Conservation (phyloP, 345 rosid genomes). For the Brassica rapa region DNA sequence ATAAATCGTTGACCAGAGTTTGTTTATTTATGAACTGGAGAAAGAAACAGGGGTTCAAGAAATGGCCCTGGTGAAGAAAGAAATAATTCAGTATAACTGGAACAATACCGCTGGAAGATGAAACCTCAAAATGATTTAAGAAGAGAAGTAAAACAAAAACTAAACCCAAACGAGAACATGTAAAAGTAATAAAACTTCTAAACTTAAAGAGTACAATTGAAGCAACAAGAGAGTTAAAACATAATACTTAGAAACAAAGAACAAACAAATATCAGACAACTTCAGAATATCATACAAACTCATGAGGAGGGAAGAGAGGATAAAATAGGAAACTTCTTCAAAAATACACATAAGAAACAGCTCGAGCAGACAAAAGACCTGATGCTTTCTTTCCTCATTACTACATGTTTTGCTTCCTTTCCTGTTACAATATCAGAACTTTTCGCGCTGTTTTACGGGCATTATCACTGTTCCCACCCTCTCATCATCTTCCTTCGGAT, state of each 20-base stretch:
- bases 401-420: constrained; percentile 18
- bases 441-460: not conserved
- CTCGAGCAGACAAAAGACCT: constrained; percentile 13
- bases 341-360: constrained; percentile 2
- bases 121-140: not conserved
- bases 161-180: constrained; percentile 18
- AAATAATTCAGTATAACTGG: not conserved
- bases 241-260: constrained; percentile 17
- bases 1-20: not conserved
- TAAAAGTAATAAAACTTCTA: constrained; percentile 15
- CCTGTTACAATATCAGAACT: not conserved
- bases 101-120: not conserved
- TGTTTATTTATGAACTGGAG: not conserved
- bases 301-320: not conserved
- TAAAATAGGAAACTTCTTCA: not conserved
- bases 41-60: not conserved
- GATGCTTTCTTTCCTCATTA: not conserved
- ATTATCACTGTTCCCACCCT: not conserved
- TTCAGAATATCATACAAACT: constrained; percentile 31
- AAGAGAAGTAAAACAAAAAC: not conserved
- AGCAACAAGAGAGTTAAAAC: constrained; percentile 6
- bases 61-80: not conserved
- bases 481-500: constrained; percentile 73
- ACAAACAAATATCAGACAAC: constrained; percentile 28
- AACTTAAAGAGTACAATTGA: constrained; percentile 21